These are phyloP conservation scores for Breynia disticha DNA, from an alignment of 441 rosid genomes.

Conservation along the genomic window DNA sequence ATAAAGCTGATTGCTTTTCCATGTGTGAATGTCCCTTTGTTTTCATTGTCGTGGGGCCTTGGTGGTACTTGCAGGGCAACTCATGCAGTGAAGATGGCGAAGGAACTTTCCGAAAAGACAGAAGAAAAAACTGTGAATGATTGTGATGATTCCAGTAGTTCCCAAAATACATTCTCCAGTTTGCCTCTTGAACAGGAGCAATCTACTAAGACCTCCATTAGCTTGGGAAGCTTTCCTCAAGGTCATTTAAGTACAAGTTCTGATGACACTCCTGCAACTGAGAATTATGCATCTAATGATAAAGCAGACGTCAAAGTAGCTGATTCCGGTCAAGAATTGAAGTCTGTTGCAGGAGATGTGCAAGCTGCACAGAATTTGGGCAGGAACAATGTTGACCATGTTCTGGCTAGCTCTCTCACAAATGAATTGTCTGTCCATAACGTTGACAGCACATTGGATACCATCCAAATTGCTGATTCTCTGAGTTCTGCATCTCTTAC, in stretches of 20 bases:
- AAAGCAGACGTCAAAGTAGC: conserved; percentile 36
- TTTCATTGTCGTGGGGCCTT: conserved; percentile 4
- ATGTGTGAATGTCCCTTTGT: neutral
- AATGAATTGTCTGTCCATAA: conserved; percentile 41
- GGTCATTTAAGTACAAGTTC: conserved; percentile 86
- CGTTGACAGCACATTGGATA: conserved; percentile 29
- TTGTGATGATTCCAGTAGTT: conserved; percentile 61
- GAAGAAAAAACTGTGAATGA: conserved; percentile 88
- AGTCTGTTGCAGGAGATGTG: conserved; percentile 33
- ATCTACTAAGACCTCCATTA: conserved; percentile 75
- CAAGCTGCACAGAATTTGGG: conserved; percentile 44
- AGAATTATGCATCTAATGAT: conserved; percentile 38
- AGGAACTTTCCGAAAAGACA: conserved; percentile 58
- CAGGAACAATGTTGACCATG: conserved; percentile 40
- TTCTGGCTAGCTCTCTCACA: conserved; percentile 44
- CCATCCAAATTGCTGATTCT: conserved; percentile 46
- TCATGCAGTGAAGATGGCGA: conserved; percentile 86
- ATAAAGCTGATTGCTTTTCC: too few species aligned
- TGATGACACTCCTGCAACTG: conserved; percentile 51
- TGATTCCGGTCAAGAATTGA: conserved; percentile 38
- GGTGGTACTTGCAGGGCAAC: conserved; percentile 62
- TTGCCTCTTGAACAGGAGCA: conserved; percentile 86
- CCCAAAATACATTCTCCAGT: conserved; percentile 79
- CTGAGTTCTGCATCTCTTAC: conserved; percentile 65
- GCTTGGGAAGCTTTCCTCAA: conserved; percentile 89